A percentile compares a stretch with the other conserved stretches of the same genome.
Conservation (phyloP, 2,329 filamentous ascomycete genomes). For the Pestalotiopsis sp. region DNA sequence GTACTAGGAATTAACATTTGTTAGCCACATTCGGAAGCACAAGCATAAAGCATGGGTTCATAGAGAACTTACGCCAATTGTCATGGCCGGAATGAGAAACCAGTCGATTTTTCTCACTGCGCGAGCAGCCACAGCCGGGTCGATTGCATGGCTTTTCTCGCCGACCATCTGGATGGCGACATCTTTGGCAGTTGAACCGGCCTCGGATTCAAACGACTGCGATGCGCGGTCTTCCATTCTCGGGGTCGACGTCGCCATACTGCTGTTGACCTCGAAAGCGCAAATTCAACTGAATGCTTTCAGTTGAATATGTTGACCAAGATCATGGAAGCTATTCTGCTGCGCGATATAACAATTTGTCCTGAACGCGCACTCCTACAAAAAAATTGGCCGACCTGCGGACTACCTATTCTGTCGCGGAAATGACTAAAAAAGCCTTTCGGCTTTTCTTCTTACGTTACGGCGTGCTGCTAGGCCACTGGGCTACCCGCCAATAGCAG, state of each 20-base stretch:
- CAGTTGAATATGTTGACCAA: not conserved
- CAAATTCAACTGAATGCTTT: not conserved
- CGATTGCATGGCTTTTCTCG: slow-evolving; percentile 54
- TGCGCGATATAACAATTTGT: not conserved
- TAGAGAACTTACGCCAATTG: slow-evolving; percentile 43
- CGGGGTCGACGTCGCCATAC: not conserved
- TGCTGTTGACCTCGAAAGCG: not conserved
- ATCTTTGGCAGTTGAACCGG: slow-evolving; percentile 41
- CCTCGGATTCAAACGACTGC: not conserved
- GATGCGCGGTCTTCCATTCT: not conserved
- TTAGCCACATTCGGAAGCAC: not conserved
- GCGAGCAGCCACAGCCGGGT: slow-evolving; percentile 55
- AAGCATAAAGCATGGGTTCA: not conserved
- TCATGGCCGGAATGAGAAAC: slow-evolving; percentile 71
- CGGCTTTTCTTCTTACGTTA: not conserved
- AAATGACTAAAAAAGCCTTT: not conserved
- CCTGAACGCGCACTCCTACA: not conserved
- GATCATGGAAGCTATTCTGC: not conserved
- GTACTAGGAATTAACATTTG: slow-evolving; percentile 45
- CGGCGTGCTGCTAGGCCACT: not conserved
- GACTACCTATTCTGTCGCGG: not conserved
- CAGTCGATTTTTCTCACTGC: slow-evolving; percentile 69
- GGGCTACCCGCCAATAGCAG: not conserved
- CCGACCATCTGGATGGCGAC: slow-evolving; percentile 62
- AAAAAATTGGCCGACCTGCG: not conserved